Percentiles rank a stretch among this genome's conserved stretches.
phyloP scores from a whole-genome alignment of 805 yeast species.

The Geotrichum ghanense region DNA sequence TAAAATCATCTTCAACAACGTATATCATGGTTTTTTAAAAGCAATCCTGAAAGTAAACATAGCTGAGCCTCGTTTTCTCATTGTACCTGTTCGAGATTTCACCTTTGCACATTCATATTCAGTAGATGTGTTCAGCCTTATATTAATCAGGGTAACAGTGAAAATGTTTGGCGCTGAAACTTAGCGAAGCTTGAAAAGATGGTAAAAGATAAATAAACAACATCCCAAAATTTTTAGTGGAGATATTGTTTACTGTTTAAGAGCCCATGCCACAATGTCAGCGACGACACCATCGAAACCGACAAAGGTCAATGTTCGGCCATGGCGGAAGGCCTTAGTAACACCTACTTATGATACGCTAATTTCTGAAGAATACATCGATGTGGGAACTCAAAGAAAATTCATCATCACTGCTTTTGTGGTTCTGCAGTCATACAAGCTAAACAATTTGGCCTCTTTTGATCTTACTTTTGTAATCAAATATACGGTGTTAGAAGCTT shows the following conservation, averaged over 20 bases:
- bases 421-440: conserved; percentile 75
- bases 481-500: conserved; percentile 62
- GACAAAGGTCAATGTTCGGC: neutral
- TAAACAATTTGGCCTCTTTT: conserved; percentile 71
- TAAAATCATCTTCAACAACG: too few relatives aligned
- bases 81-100: too few relatives aligned
- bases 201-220: too few relatives aligned
- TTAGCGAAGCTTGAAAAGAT: too few relatives aligned
- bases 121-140: too few relatives aligned
- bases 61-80: too few relatives aligned
- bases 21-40: too few relatives aligned
- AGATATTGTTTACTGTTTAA: conserved; percentile 1
- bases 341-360: conserved; percentile 8
- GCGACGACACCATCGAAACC: neutral
- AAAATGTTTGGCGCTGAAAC: too few relatives aligned
- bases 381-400: conserved; percentile 65
- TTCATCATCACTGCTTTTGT: conserved; percentile 55
- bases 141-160: too few relatives aligned
- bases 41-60: too few relatives aligned
- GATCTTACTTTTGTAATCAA: conserved; percentile 50
- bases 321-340: conserved; percentile 1
- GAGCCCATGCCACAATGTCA: neutral
- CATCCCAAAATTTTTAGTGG: neutral
- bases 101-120: too few relatives aligned
- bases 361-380: conserved; percentile 56